Evolutionary conservation across 2,329 filamentous ascomycete genomes (phyloP), one percentile per base, ranked within the genome.

Genomic region (Lachnellula willkommii): DNA sequence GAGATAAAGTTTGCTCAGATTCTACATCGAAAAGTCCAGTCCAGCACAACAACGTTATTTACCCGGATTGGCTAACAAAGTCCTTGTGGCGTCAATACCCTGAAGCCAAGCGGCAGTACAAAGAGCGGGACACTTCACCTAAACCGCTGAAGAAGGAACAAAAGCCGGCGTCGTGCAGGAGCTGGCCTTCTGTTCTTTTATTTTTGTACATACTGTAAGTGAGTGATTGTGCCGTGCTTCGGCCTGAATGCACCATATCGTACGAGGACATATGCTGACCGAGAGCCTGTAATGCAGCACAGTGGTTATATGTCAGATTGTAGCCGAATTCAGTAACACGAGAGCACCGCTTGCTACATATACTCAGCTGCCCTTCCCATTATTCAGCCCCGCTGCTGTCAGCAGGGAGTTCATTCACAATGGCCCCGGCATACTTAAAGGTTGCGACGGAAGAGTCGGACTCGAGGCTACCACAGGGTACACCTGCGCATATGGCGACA

Each of bases 401-500:
- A 60, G 56, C 52, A 53, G 32, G n/a, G 32, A 56, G 4, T 24
- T 4, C 24, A 52, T 55, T 50, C 28, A 54, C 55, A 46, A 71
- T 71, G 68, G 66, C 64, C 26, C 64, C 66, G 22, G 48, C 60
- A 47, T 61, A 68, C 46, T 50, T 67, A 42, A 67, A 65, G 43
- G 65, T 70, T 50, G 57, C 62, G n/a, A 28, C 63, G 9, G 51
- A 56, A 56, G 58, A 59, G 26, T 32, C 55, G 52, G 49, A 60
- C 14, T 56, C 56, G n/a, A 52, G 54, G 28, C 54, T 58, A 17
- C 53, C 58, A 22, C 42, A 61, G 28, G 56, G 45, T 6, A 60
- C 63, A n/a, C 62, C 63, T n/a, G 64, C 69, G 58, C 84, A 87
- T 70, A 88, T 95, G 84, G 90, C 90, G 40, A 95, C 89, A 12